These are phyloP conservation scores for Crithidia acanthocephali DNA, from an alignment of 208 protist genomes.

Conservation along the genomic window DNA sequence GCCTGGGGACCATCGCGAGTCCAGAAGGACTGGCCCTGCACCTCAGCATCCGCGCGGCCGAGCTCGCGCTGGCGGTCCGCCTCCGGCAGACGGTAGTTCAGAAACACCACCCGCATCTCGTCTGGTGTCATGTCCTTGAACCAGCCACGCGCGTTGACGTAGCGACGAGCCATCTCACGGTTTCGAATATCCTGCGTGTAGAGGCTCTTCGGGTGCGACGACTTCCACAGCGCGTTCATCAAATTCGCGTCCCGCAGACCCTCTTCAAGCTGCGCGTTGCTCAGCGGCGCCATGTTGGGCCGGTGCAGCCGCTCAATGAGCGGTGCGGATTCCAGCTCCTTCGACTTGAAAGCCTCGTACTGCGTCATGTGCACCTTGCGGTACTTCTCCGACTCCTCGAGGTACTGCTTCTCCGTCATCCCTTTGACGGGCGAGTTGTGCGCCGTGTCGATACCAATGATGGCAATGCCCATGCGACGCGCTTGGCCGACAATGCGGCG, in stretches of 20 bases:
- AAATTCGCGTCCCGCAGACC: constrained; percentile 76
- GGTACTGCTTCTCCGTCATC: constrained; percentile 80
- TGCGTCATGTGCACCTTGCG: constrained; percentile 78
- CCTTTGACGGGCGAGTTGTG: constrained; percentile 76
- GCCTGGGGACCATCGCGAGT: constrained; percentile 20
- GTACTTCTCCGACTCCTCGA: constrained; percentile 69
- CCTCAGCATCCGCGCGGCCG: constrained; percentile 21
- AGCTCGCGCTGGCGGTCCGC: constrained; percentile 54
- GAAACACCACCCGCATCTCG: constrained; percentile 79
- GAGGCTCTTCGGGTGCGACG: constrained; percentile 65
- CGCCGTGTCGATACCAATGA: constrained; percentile 87
- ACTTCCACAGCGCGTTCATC: constrained; percentile 81
- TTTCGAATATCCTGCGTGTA: constrained; percentile 47
- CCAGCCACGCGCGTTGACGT: constrained; percentile 83
- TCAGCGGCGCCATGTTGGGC: constrained; percentile 65
- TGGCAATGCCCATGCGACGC: constrained; percentile 85
- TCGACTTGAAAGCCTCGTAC: constrained; percentile 66
- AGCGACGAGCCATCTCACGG: constrained; percentile 69
- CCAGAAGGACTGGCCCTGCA: constrained; percentile 58
- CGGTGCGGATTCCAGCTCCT: constrained; percentile 72
- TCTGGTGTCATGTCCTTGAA: constrained; percentile 83
- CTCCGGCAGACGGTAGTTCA: constrained; percentile 68
- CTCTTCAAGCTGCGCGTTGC: constrained; percentile 71
- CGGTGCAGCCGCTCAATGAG: constrained; percentile 86
- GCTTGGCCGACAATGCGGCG: constrained; percentile 85